Evolutionary conservation across 257 asterid species (phyloP).

Genomic region (Solanum pimpinellifolium): DNA sequence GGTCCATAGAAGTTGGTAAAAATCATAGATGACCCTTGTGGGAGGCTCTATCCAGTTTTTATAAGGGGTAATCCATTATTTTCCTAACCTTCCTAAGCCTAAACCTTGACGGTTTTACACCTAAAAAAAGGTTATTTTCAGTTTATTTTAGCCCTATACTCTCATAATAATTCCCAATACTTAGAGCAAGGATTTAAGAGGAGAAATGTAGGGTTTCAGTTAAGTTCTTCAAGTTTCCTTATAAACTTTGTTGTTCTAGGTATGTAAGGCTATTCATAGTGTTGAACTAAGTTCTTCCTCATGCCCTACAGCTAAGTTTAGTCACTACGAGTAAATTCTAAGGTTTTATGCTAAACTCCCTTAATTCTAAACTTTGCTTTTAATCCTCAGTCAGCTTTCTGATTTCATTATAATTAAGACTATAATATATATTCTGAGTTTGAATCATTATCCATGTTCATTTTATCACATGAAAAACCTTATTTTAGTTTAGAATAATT

Average conservation of each 20-base stretch:
- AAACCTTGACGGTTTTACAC: not conserved
- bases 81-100: not conserved
- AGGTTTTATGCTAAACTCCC: not conserved
- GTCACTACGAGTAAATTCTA: not conserved
- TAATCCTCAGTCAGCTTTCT: not conserved
- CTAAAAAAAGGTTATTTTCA: not conserved
- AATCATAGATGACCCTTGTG: too few relatives aligned
- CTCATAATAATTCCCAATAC: not conserved
- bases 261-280: not conserved
- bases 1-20: too few relatives aligned
- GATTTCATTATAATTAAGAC: too few relatives aligned
- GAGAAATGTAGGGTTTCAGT: not conserved
- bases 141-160: not conserved
- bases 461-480: not conserved
- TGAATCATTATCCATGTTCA: not conserved
- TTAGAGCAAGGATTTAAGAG: not conserved
- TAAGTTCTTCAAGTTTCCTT: not conserved
- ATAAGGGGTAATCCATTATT: not conserved
- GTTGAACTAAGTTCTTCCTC: not conserved
- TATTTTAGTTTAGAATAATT: too few relatives aligned
- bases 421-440: not conserved
- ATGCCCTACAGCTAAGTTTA: not conserved
- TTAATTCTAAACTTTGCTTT: not conserved
- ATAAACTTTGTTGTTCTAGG: not conserved
- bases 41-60: not conserved